Evolutionary conservation across 169 alveolate species (phyloP).

Genomic region (Sarcocystis neurona): DNA sequence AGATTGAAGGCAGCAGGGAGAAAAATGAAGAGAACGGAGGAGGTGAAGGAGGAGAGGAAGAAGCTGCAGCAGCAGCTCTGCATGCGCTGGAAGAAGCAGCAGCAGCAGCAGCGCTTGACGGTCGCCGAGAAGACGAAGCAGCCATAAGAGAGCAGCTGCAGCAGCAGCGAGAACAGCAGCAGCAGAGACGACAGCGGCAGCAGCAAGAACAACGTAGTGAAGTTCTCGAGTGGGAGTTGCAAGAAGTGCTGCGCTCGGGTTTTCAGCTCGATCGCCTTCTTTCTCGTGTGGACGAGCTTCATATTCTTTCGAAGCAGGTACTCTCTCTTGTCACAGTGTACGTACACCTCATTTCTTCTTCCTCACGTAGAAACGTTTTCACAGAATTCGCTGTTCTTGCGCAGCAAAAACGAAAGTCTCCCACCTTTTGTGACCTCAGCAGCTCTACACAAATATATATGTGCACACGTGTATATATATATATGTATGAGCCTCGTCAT

Average conservation of each 20-base stretch:
- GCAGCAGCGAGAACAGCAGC: neutral
- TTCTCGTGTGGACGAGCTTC: neutral
- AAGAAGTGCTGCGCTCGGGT: neutral
- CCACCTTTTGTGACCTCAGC: too few species aligned
- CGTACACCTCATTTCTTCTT: too few species aligned
- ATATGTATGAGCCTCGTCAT: too few species aligned
- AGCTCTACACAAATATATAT: too few species aligned
- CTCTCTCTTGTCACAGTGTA: too few species aligned
- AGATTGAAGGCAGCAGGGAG: neutral
- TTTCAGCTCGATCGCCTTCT: neutral
- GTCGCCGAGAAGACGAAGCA: conserved; percentile 1
- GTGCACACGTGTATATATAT: too few species aligned
- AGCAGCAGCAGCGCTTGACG: conserved; percentile 12
- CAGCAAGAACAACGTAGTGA: neutral
- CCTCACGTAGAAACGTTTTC: too few species aligned
- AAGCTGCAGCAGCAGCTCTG: too few species aligned
- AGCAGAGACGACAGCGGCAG: neutral
- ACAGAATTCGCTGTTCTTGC: too few species aligned
- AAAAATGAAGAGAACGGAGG: neutral
- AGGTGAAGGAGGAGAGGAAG: neutral
- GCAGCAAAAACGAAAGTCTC: too few species aligned
- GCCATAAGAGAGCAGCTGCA: neutral
- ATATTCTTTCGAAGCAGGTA: neutral
- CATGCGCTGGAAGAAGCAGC: too few species aligned
- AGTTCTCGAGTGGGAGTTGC: conserved; percentile 3